Evolutionary conservation across 1,284 basidiomycete genomes (phyloP).

Genomic region (Cutaneotrichosporon sp.): DNA sequence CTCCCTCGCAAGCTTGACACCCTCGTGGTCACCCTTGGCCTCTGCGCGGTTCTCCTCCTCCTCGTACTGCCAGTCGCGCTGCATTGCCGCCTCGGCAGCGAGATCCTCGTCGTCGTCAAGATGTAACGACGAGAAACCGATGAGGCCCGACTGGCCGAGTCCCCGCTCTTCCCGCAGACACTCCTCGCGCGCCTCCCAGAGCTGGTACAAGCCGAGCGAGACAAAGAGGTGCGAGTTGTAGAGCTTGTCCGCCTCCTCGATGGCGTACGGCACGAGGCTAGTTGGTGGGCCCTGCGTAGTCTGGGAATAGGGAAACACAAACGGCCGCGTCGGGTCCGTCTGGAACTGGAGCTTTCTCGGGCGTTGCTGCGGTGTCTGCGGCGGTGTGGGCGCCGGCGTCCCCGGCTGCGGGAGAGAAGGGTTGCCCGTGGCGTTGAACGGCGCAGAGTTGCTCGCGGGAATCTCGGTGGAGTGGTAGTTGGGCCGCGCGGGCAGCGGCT

Average conservation of each 20-base stretch:
- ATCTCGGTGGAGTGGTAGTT: constrained; percentile 63
- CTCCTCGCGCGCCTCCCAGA: constrained; percentile 91
- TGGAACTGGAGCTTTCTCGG: constrained; percentile 99
- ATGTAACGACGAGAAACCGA: constrained; percentile 53
- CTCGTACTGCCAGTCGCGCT: constrained; percentile 63
- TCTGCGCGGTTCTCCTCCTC: constrained; percentile 55
- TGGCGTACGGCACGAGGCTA: constrained; percentile 77
- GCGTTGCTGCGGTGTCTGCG: constrained; percentile 67
- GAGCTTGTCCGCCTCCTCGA: constrained; percentile 89
- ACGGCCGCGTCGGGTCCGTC: constrained; percentile 90
- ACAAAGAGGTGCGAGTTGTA: constrained; percentile 89
- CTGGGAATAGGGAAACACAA: constrained; percentile 88
- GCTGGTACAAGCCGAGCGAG: constrained; percentile 81
- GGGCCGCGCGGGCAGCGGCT: constrained; percentile 86
- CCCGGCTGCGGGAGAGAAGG: constrained; percentile 53
- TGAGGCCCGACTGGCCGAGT: constrained; percentile 54
- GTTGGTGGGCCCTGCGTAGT: constrained; percentile 40
- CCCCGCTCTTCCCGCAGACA: constrained; percentile 92
- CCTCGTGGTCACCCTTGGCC: constrained; percentile 50
- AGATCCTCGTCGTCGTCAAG: constrained; percentile 40
- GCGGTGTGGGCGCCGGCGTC: constrained; percentile 84
- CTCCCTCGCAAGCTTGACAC: constrained; percentile 62
- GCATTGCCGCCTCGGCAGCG: constrained; percentile 49
- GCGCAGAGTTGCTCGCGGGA: constrained; percentile 22
- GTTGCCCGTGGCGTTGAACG: constrained; percentile 3